Evolutionary conservation across 345 rosid species (phyloP).

Genomic region (Pistacia atlantica): DNA sequence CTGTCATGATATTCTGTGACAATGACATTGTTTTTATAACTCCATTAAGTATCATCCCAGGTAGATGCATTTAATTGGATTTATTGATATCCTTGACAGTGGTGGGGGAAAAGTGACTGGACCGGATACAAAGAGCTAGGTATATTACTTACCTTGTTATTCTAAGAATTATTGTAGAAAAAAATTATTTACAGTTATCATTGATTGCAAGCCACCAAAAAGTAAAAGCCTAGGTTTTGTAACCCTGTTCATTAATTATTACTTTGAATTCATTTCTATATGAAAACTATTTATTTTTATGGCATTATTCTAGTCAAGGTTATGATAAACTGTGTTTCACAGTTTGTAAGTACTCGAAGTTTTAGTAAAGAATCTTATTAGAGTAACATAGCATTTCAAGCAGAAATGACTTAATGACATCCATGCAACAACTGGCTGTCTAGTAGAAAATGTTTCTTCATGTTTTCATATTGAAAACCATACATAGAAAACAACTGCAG

Average conservation of each 20-base stretch:
- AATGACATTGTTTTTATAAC: conserved; percentile 49
- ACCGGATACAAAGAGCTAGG: conserved; percentile 99
- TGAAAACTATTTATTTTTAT: neutral
- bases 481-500: neutral
- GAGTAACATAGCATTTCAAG: neutral
- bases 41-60: conserved; percentile 55
- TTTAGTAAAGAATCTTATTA: neutral
- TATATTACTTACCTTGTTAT: conserved; percentile 35
- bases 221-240: neutral
- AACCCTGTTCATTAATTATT: neutral
- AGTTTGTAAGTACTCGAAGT: neutral
- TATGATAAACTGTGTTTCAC: neutral
- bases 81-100: conserved; percentile 93
- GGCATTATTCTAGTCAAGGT: neutral
- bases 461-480: neutral
- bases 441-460: neutral
- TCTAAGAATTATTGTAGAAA: conserved; percentile 2
- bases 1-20: conserved; percentile 15
- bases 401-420: neutral
- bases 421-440: neutral
- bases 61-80: conserved; percentile 75
- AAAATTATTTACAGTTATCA: neutral
- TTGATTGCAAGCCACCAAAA: neutral
- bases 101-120: conserved; percentile 99
- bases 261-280: neutral